Conservation (phyloP, 495 filamentous ascomycete genomes). For the Xylaria acuta region DNA sequence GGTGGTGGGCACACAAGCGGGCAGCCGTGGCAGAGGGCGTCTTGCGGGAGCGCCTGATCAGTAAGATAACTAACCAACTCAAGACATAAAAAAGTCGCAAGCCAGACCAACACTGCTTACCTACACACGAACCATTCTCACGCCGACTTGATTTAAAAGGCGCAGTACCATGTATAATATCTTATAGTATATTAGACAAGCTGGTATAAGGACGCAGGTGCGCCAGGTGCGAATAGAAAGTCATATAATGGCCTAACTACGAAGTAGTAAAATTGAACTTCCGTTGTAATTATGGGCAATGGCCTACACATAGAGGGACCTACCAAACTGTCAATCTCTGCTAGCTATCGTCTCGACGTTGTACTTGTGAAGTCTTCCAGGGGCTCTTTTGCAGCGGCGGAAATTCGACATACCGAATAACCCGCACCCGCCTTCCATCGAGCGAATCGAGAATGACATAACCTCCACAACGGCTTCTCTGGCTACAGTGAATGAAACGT, state of each 20-base stretch:
- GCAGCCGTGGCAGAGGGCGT: constrained; percentile 22
- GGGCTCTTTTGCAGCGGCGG: no score
- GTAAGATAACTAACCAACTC: background rate
- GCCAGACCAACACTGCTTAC: background rate
- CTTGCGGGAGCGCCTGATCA: constrained; percentile 8
- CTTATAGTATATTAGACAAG: background rate
- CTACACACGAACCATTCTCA: background rate
- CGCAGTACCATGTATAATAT: background rate
- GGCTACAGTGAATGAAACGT: background rate
- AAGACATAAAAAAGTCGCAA: no score
- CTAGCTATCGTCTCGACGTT: background rate
- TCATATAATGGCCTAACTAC: no score
- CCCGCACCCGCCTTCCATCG: background rate
- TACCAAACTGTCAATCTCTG: background rate
- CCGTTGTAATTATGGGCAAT: background rate
- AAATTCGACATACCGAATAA: background rate
- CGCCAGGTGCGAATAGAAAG: no score
- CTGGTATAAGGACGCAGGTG: background rate
- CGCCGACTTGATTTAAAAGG: no score
- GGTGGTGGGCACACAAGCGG: constrained; percentile 30
- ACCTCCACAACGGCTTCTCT: background rate
- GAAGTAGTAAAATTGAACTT: no score
- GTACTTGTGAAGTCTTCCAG: background rate
- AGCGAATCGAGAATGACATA: background rate
- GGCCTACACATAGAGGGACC: background rate